A percentile compares a stretch with the other conserved stretches of the same genome.
These are phyloP conservation scores for Puccinia hordei DNA, from an alignment of 1,284 basidiomycete species.

Conservation along the genomic window DNA sequence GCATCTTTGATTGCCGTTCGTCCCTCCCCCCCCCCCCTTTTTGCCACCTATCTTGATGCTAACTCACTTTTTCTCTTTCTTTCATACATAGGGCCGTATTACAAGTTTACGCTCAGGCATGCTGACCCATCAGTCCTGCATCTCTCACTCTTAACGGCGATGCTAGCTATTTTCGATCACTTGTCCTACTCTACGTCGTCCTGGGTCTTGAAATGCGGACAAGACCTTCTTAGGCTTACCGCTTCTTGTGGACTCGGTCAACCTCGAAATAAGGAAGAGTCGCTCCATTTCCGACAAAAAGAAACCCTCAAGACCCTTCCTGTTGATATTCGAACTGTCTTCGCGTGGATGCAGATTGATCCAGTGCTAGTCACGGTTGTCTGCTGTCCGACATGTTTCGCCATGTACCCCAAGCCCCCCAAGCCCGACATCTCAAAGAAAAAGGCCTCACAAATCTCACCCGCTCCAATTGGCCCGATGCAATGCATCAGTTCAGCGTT, in stretches of 20 bases:
- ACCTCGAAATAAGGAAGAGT: background rate
- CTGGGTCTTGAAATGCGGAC: conserved; percentile 28
- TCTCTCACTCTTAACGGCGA: background rate
- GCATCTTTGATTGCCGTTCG: conserved; percentile 16
- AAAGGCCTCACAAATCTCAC: background rate
- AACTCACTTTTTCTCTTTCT: background rate
- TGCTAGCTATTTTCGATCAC: conserved; percentile 27
- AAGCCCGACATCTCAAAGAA: background rate
- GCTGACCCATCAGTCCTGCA: conserved; percentile 22
- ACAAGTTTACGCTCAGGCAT: conserved; percentile 25
- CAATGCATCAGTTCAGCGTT: conserved; percentile 6
- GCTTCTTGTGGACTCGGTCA: background rate
- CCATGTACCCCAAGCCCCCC: conserved; percentile 46
- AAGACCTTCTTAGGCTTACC: background rate
- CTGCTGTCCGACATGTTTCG: conserved; percentile 35
- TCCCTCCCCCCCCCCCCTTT: background rate
- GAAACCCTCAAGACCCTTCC: conserved; percentile 14
- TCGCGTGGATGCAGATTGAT: conserved; percentile 38
- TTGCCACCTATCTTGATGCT: background rate
- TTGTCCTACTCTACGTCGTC: conserved; percentile 2
- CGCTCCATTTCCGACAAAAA: conserved; percentile 2
- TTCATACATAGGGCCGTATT: conserved; percentile 12
- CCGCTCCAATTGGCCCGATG: background rate
- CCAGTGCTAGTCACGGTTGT: conserved; percentile 6
- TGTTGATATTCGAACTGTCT: conserved; percentile 10